Percentiles rank a stretch among this genome's conserved stretches.
phyloP scores from a whole-genome alignment of 306 rosid genomes.

The cucumber (Cucumis sativus) region DNA sequence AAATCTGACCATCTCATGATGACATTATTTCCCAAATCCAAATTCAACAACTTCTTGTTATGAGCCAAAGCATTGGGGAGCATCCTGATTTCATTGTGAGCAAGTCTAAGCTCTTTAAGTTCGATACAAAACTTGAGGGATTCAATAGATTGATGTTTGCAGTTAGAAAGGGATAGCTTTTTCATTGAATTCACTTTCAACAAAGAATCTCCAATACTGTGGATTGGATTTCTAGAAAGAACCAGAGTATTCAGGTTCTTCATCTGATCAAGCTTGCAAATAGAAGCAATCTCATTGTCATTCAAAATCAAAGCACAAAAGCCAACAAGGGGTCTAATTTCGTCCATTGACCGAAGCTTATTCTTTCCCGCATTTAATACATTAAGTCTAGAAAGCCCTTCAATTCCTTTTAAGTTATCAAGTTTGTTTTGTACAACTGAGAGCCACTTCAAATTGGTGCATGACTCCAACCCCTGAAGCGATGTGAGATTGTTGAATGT shows the following conservation, averaged over 20 bases:
- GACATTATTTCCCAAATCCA: conserved; percentile 82
- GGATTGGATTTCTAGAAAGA: conserved; percentile 76
- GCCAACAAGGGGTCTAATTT: conserved; percentile 33
- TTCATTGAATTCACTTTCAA: conserved; percentile 46
- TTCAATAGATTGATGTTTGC: conserved; percentile 52
- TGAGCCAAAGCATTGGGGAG: conserved; percentile 60
- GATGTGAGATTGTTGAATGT: conserved; percentile 46
- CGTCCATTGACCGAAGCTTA: conserved; percentile 59
- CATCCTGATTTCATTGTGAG: conserved; percentile 65
- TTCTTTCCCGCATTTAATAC: conserved; percentile 83
- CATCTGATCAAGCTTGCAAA: conserved; percentile 66
- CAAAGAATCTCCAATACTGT: conserved; percentile 56
- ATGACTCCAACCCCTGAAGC: conserved; percentile 61
- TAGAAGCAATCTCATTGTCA: conserved; percentile 68
- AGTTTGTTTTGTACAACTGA: conserved; percentile 70
- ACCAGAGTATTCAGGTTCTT: conserved; percentile 84
- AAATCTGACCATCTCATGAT: conserved; percentile 65
- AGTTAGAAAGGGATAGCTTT: conserved; percentile 78
- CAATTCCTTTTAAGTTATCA: conserved; percentile 69
- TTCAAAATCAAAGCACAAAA: conserved; percentile 70
- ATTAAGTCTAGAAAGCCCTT: conserved; percentile 69
- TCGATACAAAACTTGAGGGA: conserved; percentile 63
- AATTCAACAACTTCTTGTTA: conserved; percentile 55
- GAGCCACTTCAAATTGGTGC: conserved; percentile 69
- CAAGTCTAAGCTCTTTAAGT: conserved; percentile 72